phyloP scores from a whole-genome alignment of 345 rosid species.

The Draba incana region DNA sequence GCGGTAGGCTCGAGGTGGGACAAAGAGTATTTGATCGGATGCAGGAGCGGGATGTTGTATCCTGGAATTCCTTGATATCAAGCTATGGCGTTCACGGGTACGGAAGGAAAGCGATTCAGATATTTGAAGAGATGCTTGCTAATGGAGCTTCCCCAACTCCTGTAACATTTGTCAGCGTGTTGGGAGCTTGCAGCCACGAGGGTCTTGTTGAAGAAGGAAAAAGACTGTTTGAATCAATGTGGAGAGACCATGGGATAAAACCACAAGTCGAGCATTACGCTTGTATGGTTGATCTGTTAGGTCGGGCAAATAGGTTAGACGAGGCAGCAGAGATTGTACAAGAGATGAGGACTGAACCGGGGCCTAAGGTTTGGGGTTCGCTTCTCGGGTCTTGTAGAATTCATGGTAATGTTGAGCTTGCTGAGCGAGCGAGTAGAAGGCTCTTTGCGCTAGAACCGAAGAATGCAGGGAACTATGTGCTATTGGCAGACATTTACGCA shows the following conservation, averaged over 20 bases:
- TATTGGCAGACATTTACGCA: conserved; percentile 77
- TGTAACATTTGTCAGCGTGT: conserved; percentile 66
- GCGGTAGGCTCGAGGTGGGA: conserved; percentile 74
- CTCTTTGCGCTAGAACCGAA: conserved; percentile 78
- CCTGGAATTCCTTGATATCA: conserved; percentile 89
- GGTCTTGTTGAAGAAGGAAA: conserved; percentile 88
- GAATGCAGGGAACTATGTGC: conserved; percentile 78
- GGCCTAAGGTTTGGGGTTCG: conserved; percentile 88
- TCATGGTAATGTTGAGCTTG: conserved; percentile 79
- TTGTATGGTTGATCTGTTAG: conserved; percentile 95
- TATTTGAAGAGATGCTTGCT: conserved; percentile 69
- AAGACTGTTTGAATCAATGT: conserved; percentile 64
- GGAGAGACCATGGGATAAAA: conserved; percentile 52
- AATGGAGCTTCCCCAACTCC: conserved; percentile 65
- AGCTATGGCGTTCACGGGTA: conserved; percentile 83
- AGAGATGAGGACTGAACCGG: conserved; percentile 74
- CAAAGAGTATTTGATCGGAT: conserved; percentile 67
- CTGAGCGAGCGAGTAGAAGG: conserved; percentile 71
- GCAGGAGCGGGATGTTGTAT: conserved; percentile 71
- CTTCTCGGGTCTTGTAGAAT: conserved; percentile 91
- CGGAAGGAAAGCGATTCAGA: conserved; percentile 67
- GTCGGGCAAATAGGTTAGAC: conserved; percentile 83
- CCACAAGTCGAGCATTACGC: conserved; percentile 92
- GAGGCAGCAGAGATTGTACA: conserved; percentile 74
- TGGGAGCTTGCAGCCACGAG: conserved; percentile 96